Evolutionary conservation across 2,329 filamentous ascomycete genomes (phyloP), one percentile per base, ranked within the genome.

Genomic region (Zymoseptoria brevis): DNA sequence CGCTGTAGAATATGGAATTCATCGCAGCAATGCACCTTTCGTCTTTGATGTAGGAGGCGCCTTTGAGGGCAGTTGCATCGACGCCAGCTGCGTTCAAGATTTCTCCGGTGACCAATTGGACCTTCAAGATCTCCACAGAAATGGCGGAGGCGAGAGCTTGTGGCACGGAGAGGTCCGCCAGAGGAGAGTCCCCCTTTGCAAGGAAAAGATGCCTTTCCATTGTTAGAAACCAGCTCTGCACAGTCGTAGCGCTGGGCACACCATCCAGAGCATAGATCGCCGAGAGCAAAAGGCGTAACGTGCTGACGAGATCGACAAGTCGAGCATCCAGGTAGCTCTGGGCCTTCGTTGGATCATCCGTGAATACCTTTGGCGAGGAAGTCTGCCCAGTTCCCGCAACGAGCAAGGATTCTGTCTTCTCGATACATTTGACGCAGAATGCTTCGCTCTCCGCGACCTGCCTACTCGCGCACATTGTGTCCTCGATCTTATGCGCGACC

Each of bases 181-280:
- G 35, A 45, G 19, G 60, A 53, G 29, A 26, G 75, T 60, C 79
- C 75, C 53, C 78, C 8, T 79, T 77, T 59, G 87, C 83, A 63
- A 96, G 81, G 69, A 95, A 96, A 55, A 75, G 77, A 68, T 83
- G 86, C 13, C 83, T 78, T 50, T 81, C 78, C 79, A 92, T 86
- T 54, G 92, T 75, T n/a, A 80, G 76, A 67, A 92, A 90, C 90
- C 90, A 96, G 63, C 83, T 79, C 48, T 83, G 76, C 19, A 91
- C 79, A 6, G 85, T 73, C 13, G 80, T 76, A 4, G 65, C 54
- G n/a, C 61, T 57, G 1, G 66, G 59, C 16, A 66, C 58, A 6
- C 54, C 58, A n/a, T 67, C 57, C 29, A 64, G 57, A 8, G 62
- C 53, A 45, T 67, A 66, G 9, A 19, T 83, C 79, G 16, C 84